These are phyloP conservation scores for Syzygium grande DNA, from an alignment of 345 rosid species.

Conservation along the genomic window DNA sequence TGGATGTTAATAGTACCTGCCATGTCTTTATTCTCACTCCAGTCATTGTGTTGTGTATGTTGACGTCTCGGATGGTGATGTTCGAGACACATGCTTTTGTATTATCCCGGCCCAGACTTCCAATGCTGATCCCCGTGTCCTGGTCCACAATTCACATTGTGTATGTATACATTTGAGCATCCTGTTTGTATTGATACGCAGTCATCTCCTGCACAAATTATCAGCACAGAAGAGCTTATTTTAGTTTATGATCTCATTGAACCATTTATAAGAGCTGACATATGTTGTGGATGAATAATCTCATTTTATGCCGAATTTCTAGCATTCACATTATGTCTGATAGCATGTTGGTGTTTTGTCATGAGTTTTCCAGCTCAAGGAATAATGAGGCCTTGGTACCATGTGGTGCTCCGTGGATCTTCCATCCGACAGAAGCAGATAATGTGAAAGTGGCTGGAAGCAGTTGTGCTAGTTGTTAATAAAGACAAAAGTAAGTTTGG, in stretches of 20 bases:
- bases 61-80: constrained; percentile 71
- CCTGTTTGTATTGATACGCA: constrained; percentile 92
- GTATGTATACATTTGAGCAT: constrained; percentile 76
- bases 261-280: background rate
- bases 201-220: constrained; percentile 74
- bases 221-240: constrained; percentile 5
- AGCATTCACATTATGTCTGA: background rate
- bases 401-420: background rate
- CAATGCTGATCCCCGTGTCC: constrained; percentile 99
- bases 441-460: constrained; percentile 6
- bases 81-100: constrained; percentile 94
- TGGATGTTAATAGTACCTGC: constrained; percentile 56
- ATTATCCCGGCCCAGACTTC: constrained; percentile 74
- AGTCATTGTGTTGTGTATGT: constrained; percentile 77
- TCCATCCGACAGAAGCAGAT: constrained; percentile 5
- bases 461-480: constrained; percentile 11
- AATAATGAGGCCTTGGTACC: background rate
- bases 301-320: background rate
- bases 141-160: constrained; percentile 87
- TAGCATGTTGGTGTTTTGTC: background rate
- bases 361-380: background rate
- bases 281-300: background rate
- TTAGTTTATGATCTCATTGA: background rate
- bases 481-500: constrained; percentile 16
- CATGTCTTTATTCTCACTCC: constrained; percentile 96